Base-by-base conservation (phyloP, 2,329 filamentous ascomycete species). In the Colletotrichum aenigma region DNA sequence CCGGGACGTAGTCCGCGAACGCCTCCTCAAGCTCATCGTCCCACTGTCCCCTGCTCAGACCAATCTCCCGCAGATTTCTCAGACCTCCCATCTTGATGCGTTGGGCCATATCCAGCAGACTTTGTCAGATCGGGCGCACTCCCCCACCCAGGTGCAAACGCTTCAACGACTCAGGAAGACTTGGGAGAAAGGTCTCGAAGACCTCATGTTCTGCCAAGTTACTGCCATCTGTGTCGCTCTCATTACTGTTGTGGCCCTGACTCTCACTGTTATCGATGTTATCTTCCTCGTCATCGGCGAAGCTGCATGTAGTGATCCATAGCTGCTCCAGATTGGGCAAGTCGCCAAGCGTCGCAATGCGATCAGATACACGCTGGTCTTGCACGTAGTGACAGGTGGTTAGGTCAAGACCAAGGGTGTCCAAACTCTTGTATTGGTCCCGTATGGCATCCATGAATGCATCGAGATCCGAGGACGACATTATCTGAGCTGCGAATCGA, bases 401-500 rank as follows among this genome's bases (percentile, higher is more conserved):
- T 21, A 21, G 43, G n/a, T 52, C 43, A 0, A 52, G 43, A 52
- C 43, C 4, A 52, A 21, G 43, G 3, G 10, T 21, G 43, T 1
- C 10, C 43, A 52, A 52, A 18, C n/a, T 52, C 43, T 52, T 21
- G 43, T 0, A 3, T 21, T 13, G 43, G 0, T 21, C 10, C n/a
- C 1, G 18, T 12, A 52, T 52, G n/a, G 43, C n/a, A 52, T 21
- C 10, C 43, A 52, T 52, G 43, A 21, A 12, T 43, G 18, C 18
- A 43, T n/a, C 9, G 38, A 43, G 9, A 43, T 43, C 18, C 38
- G 38, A 43, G 38, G 18, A 7, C 38, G 18, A 43, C 38, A 43
- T 43, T 18, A 43, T 43, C 2, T 1, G 38, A 43, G 5, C 18
- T 3, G 0, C 0, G 10, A 52, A 7, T 3, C 43, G 43, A 13